A percentile compares a stretch with the other conserved stretches of the same genome.
These are phyloP conservation scores for Quercus alba DNA, from an alignment of 306 rosid species.

Conservation along the genomic window DNA sequence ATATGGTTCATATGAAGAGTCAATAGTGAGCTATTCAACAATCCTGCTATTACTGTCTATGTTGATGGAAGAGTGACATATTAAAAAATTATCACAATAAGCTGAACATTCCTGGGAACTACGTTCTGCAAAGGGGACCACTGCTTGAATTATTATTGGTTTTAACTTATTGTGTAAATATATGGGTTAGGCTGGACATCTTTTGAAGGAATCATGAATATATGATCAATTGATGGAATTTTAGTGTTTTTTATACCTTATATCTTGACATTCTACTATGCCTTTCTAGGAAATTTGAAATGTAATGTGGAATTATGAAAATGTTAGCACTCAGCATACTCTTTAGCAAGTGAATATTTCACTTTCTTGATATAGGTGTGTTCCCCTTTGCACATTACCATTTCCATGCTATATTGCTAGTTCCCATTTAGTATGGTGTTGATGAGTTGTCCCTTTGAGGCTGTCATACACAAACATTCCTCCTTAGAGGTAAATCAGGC, in stretches of 20 bases:
- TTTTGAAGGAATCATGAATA: not conserved
- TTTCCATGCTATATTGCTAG: not conserved
- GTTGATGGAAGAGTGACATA: not conserved
- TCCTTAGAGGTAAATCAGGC: not conserved
- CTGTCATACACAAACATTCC: not conserved
- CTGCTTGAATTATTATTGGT: not conserved
- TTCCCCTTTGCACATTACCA: not conserved
- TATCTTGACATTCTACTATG: not conserved
- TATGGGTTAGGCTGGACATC: not conserved
- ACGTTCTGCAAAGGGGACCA: not conserved
- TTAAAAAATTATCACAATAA: not conserved
- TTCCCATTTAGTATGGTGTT: not conserved
- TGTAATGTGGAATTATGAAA: not conserved
- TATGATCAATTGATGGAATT: not conserved
- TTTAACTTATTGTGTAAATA: not conserved
- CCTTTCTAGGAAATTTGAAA: not conserved
- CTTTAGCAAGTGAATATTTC: not conserved
- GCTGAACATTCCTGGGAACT: not conserved
- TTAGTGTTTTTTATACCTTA: not conserved
- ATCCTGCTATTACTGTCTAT: not conserved
- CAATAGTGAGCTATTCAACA: not conserved
- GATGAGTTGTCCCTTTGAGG: not conserved
- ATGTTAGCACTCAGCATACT: not conserved
- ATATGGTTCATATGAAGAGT: not conserved
- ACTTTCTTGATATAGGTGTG: not conserved